Base-by-base conservation (phyloP, 805 yeast species). In the Lipomyces anomalus region DNA sequence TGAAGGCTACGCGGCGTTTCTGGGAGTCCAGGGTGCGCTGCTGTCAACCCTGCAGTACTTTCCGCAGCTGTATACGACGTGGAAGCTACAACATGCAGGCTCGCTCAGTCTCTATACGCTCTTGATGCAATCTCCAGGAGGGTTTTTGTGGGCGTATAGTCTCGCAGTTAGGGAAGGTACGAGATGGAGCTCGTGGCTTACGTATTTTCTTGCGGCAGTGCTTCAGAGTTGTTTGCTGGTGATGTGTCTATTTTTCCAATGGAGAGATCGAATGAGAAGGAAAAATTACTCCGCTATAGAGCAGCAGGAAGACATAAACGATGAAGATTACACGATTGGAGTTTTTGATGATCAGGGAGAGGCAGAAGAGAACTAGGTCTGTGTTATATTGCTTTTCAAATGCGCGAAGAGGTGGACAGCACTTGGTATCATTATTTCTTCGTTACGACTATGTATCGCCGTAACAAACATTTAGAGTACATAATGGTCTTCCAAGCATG, bases 101-200 rank as follows among this genome's bases (percentile, higher is more conserved):
- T 80, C 88, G 1, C 69, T 86, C 20, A 84, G 94, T 0, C 69
- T 84, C 7, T 75, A 79, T 4, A 84, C 84, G 87, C 83, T 86
- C 90, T 66, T 79, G 35, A 73, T 87, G 52, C 95, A 86, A 61
- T 84, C 94, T 17, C 95, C 95, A 0, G 95, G 95, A 13, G 95
- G 95, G 16, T 82, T 75, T 52, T 46, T 85, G 1, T 86, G 90
- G 84, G 76, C 92, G 2, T 71, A 77, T n/a, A 77, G 84, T 1
- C 67, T 86, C 42, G 82, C 77, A 44, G 61, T 76, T 48, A 77
- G 88, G 38, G 82, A 83, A 35, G 92, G 86, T 5, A 76, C 90
- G 1, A 76, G 76, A 50, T 86, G 95, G 95, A 81, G 90, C 55
- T 78, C 88, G 9, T 86, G 95, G 94, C 59, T 85, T 33, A 86